Evolutionary conservation across 106 monocot genomes (phyloP), one percentile per base, ranked within the genome.

Genomic region (Allium fistulosum): DNA sequence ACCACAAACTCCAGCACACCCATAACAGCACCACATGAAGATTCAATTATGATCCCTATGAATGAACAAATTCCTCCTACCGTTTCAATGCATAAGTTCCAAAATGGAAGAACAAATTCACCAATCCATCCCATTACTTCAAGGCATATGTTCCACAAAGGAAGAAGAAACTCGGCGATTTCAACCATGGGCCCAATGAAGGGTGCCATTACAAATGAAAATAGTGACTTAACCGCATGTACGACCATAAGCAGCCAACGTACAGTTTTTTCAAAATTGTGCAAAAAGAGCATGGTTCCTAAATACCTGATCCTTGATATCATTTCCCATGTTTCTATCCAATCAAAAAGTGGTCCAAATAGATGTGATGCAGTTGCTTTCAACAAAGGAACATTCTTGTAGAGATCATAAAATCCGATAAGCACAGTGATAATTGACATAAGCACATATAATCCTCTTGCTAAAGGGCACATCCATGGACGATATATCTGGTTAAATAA

Each of bases 281-380:
- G 96, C n/a, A 96, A 83, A 74, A 96, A 96, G 55, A 96, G 78
- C 88, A 96, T 96, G 2, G 96, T 96, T 55, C 96, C 96, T 66
- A 96, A 68, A 78, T 91, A 96, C 14, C 71, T 84, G 45, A 96
- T 80, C 61, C 96, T 88, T 14, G 96, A 96, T 67, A 92, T 78
- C 96, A 96, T 96, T 75, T 96, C 96, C 96, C 88, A 96, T 14
- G 79, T 84, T 76, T 96, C 91, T 75, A 96, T 88, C 91, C 91
- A 96, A 45, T 86, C 80, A 78, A 92, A 96, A 57, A 92, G 82
- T 14, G 96, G 96, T 1, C 96, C 96, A 80, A 86, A 92, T 67
- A 96, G 72, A 53, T 77, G 72, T 65, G 91, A 81, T 53, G 86
- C 96, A 69, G 91, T 92, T 74, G 83, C 84, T 66, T 88, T 96